A percentile compares a stretch with the other conserved stretches of the same genome.
Conservation (phyloP, 306 rosid species). For the Acacia melanoxylon region DNA sequence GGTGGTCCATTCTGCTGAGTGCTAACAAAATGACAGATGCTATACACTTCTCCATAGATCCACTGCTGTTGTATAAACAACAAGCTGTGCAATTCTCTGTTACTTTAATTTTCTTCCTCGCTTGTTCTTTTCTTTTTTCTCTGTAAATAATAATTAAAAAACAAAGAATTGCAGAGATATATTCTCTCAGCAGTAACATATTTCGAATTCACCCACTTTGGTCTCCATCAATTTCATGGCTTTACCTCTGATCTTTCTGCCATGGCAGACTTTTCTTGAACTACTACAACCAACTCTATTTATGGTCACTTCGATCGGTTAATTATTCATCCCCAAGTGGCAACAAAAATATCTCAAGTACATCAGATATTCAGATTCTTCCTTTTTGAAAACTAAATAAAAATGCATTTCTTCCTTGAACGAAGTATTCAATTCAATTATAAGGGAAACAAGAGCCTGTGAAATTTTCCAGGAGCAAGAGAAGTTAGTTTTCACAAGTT, state of each 20-base stretch:
- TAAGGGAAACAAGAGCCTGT: not conserved
- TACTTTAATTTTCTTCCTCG: not conserved
- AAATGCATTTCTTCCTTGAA: not conserved
- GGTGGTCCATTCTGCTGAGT: slow-evolving; percentile 41
- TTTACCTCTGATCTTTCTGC: not conserved
- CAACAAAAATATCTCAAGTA: not conserved
- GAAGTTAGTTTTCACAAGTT: not conserved
- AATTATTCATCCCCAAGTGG: not conserved
- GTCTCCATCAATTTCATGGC: not conserved
- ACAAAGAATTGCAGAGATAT: not conserved
- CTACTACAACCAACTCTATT: not conserved
- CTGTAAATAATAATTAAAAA: not conserved
- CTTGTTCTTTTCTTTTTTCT: not conserved
- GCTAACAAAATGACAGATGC: slow-evolving; percentile 12
- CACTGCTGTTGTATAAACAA: slow-evolving; percentile 5
- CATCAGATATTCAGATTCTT: not conserved
- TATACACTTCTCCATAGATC: slow-evolving; percentile 11
- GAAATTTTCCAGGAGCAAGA: slow-evolving; percentile 20
- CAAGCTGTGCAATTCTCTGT: not conserved
- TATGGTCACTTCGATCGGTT: slow-evolving; percentile 3
- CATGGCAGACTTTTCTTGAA: slow-evolving; percentile 2
- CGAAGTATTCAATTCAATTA: not conserved
- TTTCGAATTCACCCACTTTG: not conserved
- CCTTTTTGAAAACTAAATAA: not conserved
- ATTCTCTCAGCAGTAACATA: not conserved